Percentiles rank a stretch among this genome's conserved stretches.
phyloP scores from a whole-genome alignment of 805 yeast genomes.

The Blastobotrys attinorum region DNA sequence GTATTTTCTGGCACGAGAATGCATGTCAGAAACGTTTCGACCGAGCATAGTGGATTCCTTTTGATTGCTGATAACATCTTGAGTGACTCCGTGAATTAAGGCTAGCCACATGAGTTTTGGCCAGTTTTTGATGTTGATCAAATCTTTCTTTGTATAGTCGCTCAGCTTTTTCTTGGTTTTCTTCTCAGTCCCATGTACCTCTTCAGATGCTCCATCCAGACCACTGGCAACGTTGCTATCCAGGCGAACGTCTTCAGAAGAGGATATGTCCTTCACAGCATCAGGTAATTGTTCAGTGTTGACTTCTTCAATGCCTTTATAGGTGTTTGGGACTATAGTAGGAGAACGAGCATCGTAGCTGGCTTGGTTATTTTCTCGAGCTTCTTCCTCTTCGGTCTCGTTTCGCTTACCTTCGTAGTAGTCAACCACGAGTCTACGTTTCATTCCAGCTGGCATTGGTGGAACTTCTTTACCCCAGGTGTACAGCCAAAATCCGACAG shows the following conservation, averaged over 20 bases:
- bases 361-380: not conserved
- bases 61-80: not conserved
- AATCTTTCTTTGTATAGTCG: constrained; percentile 10
- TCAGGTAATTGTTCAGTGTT: not conserved
- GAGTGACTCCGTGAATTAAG: not conserved
- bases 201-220: no score
- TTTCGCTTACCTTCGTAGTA: constrained; percentile 37
- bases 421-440: constrained; percentile 41
- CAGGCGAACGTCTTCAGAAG: no score
- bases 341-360: constrained; percentile 1
- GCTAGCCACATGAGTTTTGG: constrained; percentile 24
- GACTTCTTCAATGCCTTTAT: not conserved
- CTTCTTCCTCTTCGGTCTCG: not conserved
- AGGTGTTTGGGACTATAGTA: not conserved
- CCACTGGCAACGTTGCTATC: no score
- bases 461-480: constrained; percentile 51
- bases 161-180: not conserved
- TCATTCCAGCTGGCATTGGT: constrained; percentile 52
- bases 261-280: not conserved
- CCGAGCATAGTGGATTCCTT: not conserved
- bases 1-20: constrained; percentile 46
- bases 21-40: not conserved
- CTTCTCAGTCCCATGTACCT: not conserved
- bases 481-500: constrained; percentile 55
- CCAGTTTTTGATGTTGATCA: constrained; percentile 47